phyloP scores from a whole-genome alignment of 345 rosid species.

The Psidium guajava region DNA sequence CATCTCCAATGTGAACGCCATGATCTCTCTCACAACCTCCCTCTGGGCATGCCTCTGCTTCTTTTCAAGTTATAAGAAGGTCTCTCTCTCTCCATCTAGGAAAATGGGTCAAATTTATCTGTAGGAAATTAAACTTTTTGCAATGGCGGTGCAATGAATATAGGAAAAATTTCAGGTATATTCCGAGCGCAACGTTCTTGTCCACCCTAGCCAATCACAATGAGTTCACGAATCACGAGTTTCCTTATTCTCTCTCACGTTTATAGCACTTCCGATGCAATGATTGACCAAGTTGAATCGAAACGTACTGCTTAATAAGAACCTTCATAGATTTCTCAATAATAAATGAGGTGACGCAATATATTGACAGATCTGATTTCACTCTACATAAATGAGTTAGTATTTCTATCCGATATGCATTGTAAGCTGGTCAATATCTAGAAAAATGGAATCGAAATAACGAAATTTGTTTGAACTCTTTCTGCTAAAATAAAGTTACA shows the following conservation, averaged over 20 bases:
- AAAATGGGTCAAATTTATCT: not conserved
- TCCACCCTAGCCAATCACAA: not conserved
- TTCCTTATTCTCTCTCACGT: not conserved
- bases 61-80: not conserved
- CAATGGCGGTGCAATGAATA: not conserved
- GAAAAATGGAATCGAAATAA: not conserved
- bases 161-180: not conserved
- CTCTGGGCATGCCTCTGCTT: not conserved
- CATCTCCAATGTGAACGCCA: slow-evolving; percentile 10
- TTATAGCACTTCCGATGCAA: not conserved
- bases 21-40: not conserved
- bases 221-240: not conserved
- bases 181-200: not conserved
- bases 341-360: not conserved
- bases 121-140: not conserved
- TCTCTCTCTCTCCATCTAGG: not conserved
- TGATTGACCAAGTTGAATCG: not conserved
- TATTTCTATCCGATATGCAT: not conserved
- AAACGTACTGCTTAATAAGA: not conserved
- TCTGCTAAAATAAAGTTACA: not conserved
- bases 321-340: not conserved
- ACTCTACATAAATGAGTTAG: not conserved
- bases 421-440: not conserved
- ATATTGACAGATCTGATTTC: not conserved
- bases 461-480: not conserved